Evolutionary conservation across 352 stramenopile genomes (phyloP).

Genomic region (Pythium rhizo-oryzae): DNA sequence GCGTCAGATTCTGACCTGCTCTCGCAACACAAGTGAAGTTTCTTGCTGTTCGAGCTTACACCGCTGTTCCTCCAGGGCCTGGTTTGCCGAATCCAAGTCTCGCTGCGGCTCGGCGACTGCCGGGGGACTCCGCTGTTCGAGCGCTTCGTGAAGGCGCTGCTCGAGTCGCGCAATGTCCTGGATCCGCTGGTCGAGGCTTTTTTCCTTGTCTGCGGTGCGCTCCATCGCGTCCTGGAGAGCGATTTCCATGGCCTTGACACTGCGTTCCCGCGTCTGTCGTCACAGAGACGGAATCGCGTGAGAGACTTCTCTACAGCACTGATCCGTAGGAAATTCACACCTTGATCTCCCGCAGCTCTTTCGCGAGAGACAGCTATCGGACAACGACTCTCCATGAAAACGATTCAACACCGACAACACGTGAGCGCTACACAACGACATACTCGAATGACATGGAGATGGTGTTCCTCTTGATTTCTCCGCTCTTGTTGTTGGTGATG

Average conservation of each 20-base stretch:
- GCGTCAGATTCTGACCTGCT: not conserved
- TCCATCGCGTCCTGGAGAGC: conserved; percentile 41
- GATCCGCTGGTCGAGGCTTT: conserved; percentile 38
- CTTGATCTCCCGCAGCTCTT: conserved; percentile 42
- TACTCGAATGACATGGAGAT: conserved; percentile 41
- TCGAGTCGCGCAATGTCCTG: conserved; percentile 47
- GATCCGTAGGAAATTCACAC: conserved; percentile 10
- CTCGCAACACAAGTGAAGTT: not conserved
- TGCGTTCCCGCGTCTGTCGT: conserved; percentile 38
- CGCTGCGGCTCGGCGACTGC: not conserved
- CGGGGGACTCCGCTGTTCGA: conserved; percentile 11
- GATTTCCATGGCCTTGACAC: conserved; percentile 33
- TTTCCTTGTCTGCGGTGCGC: conserved; percentile 38
- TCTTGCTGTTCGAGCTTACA: not conserved
- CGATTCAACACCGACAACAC: not conserved
- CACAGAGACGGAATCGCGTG: too few relatives aligned
- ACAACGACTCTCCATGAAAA: not conserved
- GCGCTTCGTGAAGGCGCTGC: conserved; percentile 44
- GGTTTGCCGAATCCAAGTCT: not conserved
- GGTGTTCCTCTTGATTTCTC: conserved; percentile 34
- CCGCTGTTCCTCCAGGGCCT: not conserved
- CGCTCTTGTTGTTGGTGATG: conserved; percentile 34
- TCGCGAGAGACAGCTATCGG: conserved; percentile 30
- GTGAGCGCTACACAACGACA: not conserved
- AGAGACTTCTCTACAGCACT: too few relatives aligned